Evolutionary conservation across 2,329 filamentous ascomycete genomes (phyloP).

Genomic region (Botrytis squamosa): DNA sequence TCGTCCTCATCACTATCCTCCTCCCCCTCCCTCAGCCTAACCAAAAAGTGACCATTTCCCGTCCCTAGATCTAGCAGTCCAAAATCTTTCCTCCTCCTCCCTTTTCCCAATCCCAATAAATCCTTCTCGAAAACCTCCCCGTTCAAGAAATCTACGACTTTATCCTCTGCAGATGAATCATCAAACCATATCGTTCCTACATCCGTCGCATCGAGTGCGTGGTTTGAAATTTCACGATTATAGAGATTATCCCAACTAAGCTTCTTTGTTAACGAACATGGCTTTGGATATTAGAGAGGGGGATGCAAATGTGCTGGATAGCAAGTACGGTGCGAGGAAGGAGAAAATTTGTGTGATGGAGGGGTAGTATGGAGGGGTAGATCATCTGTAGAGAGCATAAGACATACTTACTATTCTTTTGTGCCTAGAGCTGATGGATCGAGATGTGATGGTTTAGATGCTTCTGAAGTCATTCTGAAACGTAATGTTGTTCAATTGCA

Average conservation of each 20-base stretch:
- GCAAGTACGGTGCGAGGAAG: background rate
- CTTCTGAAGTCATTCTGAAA: conserved; percentile 29
- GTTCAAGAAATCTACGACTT: conserved; percentile 64
- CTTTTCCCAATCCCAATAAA: conserved; percentile 25
- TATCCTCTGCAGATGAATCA: conserved; percentile 82
- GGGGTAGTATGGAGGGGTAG: conserved; percentile 18
- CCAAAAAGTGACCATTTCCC: conserved; percentile 90
- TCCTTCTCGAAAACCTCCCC: conserved; percentile 26
- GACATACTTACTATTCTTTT: conserved; percentile 71
- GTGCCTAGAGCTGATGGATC: conserved; percentile 77
- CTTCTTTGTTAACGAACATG: background rate
- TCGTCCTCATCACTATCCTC: conserved; percentile 31
- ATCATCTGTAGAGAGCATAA: conserved; percentile 25
- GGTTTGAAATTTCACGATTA: conserved; percentile 67
- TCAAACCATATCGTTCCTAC: conserved; percentile 95
- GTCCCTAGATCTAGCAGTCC: conserved; percentile 85
- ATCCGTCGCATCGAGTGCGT: conserved; percentile 69
- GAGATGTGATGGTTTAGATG: conserved; percentile 59
- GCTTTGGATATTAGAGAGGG: background rate
- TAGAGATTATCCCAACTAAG: conserved; percentile 75
- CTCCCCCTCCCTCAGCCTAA: conserved; percentile 62
- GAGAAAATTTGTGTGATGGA: background rate
- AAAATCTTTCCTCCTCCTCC: conserved; percentile 39
- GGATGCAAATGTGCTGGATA: background rate
- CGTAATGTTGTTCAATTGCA: background rate